phyloP scores from a whole-genome alignment of 1,284 basidiomycete species.

The Puccinia coronata region DNA sequence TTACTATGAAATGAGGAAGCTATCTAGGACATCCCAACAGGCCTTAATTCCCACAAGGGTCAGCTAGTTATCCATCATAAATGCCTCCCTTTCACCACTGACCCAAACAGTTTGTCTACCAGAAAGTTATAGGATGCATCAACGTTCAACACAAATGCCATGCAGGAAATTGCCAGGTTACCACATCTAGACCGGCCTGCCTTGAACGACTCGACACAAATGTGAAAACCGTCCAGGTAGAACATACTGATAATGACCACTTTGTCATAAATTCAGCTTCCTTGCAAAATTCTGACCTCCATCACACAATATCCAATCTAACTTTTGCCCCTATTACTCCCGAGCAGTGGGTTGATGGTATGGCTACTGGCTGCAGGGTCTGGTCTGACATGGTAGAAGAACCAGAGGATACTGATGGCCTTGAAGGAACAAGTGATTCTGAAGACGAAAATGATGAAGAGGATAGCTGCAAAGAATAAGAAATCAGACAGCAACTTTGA shows the following conservation, averaged over 20 bases:
- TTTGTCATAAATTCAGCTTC: neutral
- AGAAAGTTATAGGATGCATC: neutral
- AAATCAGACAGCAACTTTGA: no score
- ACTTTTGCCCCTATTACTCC: no score
- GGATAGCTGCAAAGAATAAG: no score
- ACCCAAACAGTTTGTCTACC: neutral
- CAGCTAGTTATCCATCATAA: no score
- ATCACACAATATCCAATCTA: neutral
- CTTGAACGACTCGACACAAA: neutral
- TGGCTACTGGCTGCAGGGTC: no score
- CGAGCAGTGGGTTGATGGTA: no score
- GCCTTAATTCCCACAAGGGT: neutral
- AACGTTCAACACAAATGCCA: neutral
- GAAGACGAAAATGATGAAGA: no score
- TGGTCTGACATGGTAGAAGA: no score
- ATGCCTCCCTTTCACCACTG: neutral
- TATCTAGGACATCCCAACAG: neutral
- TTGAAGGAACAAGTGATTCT: no score
- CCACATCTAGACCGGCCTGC: neutral
- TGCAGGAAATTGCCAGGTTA: neutral
- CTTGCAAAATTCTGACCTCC: neutral
- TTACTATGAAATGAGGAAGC: neutral
- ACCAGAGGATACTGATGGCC: no score
- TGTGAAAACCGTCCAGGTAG: neutral
- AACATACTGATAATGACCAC: neutral